These are phyloP conservation scores for Termitomyces sp. DNA, from an alignment of 768 basidiomycete species.

Conservation along the genomic window DNA sequence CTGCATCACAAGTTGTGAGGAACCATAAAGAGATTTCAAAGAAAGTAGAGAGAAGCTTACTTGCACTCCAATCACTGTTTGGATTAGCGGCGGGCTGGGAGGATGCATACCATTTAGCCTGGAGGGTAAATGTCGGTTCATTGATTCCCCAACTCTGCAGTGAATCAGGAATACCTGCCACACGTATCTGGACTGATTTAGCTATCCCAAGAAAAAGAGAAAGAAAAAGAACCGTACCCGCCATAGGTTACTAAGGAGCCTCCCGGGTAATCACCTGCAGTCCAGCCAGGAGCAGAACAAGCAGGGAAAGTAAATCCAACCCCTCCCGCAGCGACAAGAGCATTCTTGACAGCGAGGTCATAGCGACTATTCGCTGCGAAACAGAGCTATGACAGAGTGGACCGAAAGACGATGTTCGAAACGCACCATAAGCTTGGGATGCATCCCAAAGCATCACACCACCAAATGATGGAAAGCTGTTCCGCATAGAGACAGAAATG, in stretches of 20 bases:
- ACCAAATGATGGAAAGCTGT: conserved; percentile 61
- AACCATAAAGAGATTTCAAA: not conserved
- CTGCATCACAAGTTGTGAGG: conserved; percentile 21
- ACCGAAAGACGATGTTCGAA: conserved; percentile 21
- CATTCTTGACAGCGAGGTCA: conserved; percentile 56
- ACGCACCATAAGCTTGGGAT: conserved; percentile 41
- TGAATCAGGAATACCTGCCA: conserved; percentile 42
- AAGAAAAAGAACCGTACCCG: conserved; percentile 33
- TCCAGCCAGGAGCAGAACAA: conserved; percentile 53
- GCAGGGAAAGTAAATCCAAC: conserved; percentile 62
- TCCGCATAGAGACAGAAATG: conserved; percentile 45
- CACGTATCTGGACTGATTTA: conserved; percentile 40
- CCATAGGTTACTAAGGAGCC: conserved; percentile 49
- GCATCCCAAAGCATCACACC: conserved; percentile 56
- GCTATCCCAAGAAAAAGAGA: not conserved
- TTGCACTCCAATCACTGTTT: conserved; percentile 60
- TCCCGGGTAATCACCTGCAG: conserved; percentile 46
- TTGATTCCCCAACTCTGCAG: not conserved
- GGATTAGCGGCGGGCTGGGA: conserved; percentile 40
- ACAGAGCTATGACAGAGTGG: not conserved
- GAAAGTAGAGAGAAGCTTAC: conserved; percentile 29
- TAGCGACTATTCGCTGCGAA: conserved; percentile 50
- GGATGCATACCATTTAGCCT: conserved; percentile 62
- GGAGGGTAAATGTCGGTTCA: not conserved
- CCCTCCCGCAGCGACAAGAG: conserved; percentile 56